Conservation (phyloP, 164 flowering plant species). For the Berberis thunbergii region DNA sequence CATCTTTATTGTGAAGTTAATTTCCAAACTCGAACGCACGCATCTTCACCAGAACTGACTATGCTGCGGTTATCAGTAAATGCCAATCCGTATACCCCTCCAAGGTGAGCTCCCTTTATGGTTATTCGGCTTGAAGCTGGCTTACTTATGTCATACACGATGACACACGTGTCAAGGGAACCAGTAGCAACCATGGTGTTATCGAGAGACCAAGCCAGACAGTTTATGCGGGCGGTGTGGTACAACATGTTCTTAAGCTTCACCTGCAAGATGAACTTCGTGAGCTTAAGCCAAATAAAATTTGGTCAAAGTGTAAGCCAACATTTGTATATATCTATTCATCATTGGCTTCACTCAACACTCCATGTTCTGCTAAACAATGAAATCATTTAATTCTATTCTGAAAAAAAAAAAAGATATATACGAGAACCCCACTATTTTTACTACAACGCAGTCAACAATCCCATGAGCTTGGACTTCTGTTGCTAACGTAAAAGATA, state of each 20-base stretch:
- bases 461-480: too few relatives aligned
- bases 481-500: too few relatives aligned
- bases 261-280: slow-evolving; percentile 28
- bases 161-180: slow-evolving; percentile 81
- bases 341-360: too few relatives aligned
- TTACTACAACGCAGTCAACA: too few relatives aligned
- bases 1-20: slow-evolving; percentile 30
- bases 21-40: slow-evolving; percentile 80
- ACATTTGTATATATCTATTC: too few relatives aligned
- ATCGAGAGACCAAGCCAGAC: slow-evolving; percentile 93
- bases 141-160: slow-evolving; percentile 66
- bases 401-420: too few relatives aligned
- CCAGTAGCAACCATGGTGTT: slow-evolving; percentile 84
- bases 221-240: slow-evolving; percentile 90
- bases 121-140: slow-evolving; percentile 78
- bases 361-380: too few relatives aligned
- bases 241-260: slow-evolving; percentile 92
- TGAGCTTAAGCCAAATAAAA: too few relatives aligned
- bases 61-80: slow-evolving; percentile 59
- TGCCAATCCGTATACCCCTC: slow-evolving; percentile 52
- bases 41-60: slow-evolving; percentile 94
- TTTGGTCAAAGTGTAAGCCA: too few relatives aligned
- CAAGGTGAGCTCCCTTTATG: slow-evolving; percentile 87
- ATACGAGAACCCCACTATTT: too few relatives aligned
- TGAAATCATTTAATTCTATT: too few relatives aligned